Evolutionary conservation across 1,284 basidiomycete species (phyloP).

Genomic region (Ustilago lituana): DNA sequence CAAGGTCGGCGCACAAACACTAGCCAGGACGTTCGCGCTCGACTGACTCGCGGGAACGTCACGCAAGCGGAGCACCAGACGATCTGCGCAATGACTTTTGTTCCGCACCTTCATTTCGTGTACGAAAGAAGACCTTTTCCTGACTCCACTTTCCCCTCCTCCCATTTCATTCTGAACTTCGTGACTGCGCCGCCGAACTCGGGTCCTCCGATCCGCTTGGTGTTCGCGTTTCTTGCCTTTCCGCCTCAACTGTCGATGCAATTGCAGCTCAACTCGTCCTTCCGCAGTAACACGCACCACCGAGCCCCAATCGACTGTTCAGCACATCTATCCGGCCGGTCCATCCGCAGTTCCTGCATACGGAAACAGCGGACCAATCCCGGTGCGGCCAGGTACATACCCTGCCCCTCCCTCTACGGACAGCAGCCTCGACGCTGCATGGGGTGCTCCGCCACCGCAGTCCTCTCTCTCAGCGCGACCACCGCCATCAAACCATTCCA

Average conservation of each 20-base stretch:
- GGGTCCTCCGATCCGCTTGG: too few relatives aligned
- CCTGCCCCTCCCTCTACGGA: constrained; percentile 14
- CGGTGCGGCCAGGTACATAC: constrained; percentile 1
- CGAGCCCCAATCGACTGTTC: neutral
- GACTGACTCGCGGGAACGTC: too few relatives aligned
- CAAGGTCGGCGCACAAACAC: too few relatives aligned
- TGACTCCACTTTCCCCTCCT: constrained; percentile 3
- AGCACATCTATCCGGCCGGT: neutral
- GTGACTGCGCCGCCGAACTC: too few relatives aligned
- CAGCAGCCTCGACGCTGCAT: constrained; percentile 37
- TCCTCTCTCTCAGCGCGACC: constrained; percentile 1
- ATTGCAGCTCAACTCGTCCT: constrained; percentile 12
- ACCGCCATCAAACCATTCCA: neutral
- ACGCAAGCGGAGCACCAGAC: too few relatives aligned
- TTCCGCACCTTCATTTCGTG: constrained; percentile 1
- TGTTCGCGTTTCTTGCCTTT: neutral
- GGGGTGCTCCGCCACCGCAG: constrained; percentile 11
- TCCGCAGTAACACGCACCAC: neutral
- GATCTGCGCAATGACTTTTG: neutral
- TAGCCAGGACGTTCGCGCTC: too few relatives aligned
- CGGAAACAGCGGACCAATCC: neutral
- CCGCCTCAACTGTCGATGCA: neutral
- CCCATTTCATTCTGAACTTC: neutral
- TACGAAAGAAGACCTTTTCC: too few relatives aligned
- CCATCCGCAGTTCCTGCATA: neutral